A percentile compares a stretch with the other conserved stretches of the same genome.
Conservation (phyloP, 176 grass and related monocot species). For the Musa acuminata region DNA sequence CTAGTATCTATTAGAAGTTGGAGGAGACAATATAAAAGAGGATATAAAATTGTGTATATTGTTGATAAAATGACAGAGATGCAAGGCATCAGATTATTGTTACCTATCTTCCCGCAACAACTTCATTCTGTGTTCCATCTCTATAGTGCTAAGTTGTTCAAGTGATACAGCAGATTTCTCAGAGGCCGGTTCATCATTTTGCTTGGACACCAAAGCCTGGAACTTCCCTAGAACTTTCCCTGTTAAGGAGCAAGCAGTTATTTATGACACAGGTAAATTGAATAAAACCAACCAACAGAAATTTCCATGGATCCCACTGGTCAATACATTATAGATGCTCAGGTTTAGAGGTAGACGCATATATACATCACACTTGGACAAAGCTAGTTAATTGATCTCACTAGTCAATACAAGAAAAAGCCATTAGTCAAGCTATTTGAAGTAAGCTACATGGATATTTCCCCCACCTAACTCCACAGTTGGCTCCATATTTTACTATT, state of each 20-base stretch:
- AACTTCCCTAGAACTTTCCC: constrained; percentile 80
- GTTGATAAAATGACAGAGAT: constrained; percentile 3
- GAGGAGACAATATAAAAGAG: neutral
- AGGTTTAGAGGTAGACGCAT: too few relatives aligned
- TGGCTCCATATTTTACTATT: neutral
- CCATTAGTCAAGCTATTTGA: neutral
- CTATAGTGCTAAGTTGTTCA: constrained; percentile 66
- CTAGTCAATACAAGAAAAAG: too few relatives aligned
- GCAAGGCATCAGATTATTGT: constrained; percentile 9
- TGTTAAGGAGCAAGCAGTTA: constrained; percentile 13
- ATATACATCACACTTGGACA: too few relatives aligned
- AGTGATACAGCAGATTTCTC: constrained; percentile 45
- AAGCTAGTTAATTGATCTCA: too few relatives aligned
- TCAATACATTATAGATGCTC: too few relatives aligned
- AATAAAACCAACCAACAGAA: neutral
- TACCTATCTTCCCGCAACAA: constrained; percentile 91
- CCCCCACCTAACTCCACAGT: neutral
- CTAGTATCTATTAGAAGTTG: neutral
- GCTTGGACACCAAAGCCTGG: constrained; percentile 37
- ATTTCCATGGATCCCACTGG: too few relatives aligned
- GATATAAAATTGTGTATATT: neutral
- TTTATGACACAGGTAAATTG: neutral
- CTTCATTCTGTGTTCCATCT: constrained; percentile 75
- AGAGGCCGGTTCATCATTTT: constrained; percentile 32
- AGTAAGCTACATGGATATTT: neutral